These are phyloP conservation scores for Aspergillus floridensis DNA, from an alignment of 2,329 filamentous ascomycete species.

Conservation along the genomic window DNA sequence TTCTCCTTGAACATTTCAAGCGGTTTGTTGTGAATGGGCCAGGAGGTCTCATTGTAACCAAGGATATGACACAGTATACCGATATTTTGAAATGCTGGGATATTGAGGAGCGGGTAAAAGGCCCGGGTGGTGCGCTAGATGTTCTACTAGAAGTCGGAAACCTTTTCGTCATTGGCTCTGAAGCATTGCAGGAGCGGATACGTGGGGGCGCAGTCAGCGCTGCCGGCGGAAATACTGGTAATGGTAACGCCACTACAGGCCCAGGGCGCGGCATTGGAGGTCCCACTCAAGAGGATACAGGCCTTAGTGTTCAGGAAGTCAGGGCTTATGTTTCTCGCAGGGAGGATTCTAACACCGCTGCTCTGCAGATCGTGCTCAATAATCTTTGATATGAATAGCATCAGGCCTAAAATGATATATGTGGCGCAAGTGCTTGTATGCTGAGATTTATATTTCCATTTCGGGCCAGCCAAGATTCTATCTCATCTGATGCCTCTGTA, in stretches of 20 bases:
- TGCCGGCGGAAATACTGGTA: conserved; percentile 42
- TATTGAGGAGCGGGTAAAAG: conserved; percentile 60
- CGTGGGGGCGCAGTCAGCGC: conserved; percentile 55
- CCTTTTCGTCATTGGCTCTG: conserved; percentile 86
- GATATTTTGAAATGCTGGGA: conserved; percentile 82
- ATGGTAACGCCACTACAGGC: conserved; percentile 40
- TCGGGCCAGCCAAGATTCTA: not conserved
- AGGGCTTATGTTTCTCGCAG: conserved; percentile 79
- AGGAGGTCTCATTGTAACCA: conserved; percentile 89
- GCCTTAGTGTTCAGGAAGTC: conserved; percentile 51
- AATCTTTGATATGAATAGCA: conserved; percentile 48
- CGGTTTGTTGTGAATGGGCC: conserved; percentile 91
- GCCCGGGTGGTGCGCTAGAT: conserved; percentile 63
- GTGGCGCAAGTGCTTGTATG: no score
- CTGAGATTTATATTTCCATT: not conserved
- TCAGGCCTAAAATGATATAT: not conserved
- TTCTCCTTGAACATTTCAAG: conserved; percentile 90
- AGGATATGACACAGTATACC: conserved; percentile 92
- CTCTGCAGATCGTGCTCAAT: conserved; percentile 78
- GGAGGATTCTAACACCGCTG: conserved; percentile 77
- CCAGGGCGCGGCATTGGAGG: conserved; percentile 40
- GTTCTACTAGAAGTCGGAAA: conserved; percentile 90
- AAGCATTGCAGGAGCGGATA: conserved; percentile 70
- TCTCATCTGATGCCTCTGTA: no score
- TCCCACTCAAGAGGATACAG: conserved; percentile 55